Evolutionary conservation across 2,329 filamentous ascomycete genomes (phyloP).

Genomic region (Colletotrichum godetiae): DNA sequence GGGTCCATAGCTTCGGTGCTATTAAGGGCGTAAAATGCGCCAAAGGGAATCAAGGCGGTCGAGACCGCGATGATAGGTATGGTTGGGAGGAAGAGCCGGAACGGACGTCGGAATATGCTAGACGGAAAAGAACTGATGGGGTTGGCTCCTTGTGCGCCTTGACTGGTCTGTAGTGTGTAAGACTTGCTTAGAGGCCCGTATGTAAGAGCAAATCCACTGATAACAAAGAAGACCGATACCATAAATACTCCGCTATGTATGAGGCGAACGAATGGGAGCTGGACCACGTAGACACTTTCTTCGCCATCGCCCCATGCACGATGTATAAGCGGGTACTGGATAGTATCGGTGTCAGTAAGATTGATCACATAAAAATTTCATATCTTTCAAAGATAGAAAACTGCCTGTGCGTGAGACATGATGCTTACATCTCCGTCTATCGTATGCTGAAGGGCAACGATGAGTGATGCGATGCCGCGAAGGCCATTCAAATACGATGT

Average conservation of each 20-base stretch:
- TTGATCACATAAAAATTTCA: slow-evolving; percentile 17
- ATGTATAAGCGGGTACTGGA: slow-evolving; percentile 20
- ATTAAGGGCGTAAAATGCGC: not conserved
- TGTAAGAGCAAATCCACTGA: slow-evolving; percentile 50
- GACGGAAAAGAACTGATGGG: slow-evolving; percentile 24
- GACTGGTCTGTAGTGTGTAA: not conserved
- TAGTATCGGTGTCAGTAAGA: slow-evolving; percentile 45
- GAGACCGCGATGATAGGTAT: slow-evolving; percentile 18
- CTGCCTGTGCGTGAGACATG: not conserved
- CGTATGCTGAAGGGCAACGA: slow-evolving; percentile 68
- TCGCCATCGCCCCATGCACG: slow-evolving; percentile 18
- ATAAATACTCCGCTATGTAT: slow-evolving; percentile 43
- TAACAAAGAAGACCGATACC: slow-evolving; percentile 50
- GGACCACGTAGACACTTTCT: slow-evolving; percentile 33
- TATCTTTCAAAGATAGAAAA: too few species aligned
- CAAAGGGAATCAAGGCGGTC: not conserved
- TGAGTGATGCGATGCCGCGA: slow-evolving; percentile 65
- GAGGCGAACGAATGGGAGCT: slow-evolving; percentile 43
- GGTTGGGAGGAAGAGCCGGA: slow-evolving; percentile 35
- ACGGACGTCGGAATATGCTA: slow-evolving; percentile 33
- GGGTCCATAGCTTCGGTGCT: not conserved
- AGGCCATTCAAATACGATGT: slow-evolving; percentile 69
- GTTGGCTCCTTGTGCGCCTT: slow-evolving; percentile 21
- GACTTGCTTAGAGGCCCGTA: slow-evolving; percentile 43
- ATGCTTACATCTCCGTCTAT: slow-evolving; percentile 25